Percentiles rank a stretch among this genome's conserved stretches.
These are phyloP conservation scores for Comarum palustre DNA, from an alignment of 306 rosid species.

Conservation along the genomic window DNA sequence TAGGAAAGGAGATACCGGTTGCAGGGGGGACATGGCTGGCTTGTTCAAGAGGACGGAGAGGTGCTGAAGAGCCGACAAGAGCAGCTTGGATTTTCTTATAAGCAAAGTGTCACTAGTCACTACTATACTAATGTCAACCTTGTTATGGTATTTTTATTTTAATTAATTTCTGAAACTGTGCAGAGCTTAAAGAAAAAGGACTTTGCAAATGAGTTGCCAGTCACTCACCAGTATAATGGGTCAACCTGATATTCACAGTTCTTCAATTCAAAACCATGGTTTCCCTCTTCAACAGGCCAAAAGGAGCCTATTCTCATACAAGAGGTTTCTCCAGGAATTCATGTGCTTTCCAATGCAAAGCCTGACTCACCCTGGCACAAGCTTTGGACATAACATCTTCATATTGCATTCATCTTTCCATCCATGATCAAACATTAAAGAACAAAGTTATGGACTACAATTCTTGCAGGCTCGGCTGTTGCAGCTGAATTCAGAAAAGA, in stretches of 20 bases:
- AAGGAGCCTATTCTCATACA: constrained; percentile 38
- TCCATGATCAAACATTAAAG: neutral
- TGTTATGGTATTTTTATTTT: neutral
- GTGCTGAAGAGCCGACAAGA: constrained; percentile 55
- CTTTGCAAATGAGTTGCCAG: constrained; percentile 46
- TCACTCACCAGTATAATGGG: constrained; percentile 50
- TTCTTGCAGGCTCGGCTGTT: constrained; percentile 39
- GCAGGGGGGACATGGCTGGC: constrained; percentile 69
- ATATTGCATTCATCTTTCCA: too few species aligned
- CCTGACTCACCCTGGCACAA: constrained; percentile 59
- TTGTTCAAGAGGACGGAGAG: constrained; percentile 50
- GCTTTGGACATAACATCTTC: constrained; percentile 17
- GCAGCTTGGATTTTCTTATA: constrained; percentile 47
- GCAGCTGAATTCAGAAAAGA: constrained; percentile 37
- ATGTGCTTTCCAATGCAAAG: constrained; percentile 51
- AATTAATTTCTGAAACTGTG: neutral
- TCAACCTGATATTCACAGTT: constrained; percentile 54
- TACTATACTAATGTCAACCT: neutral
- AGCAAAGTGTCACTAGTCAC: constrained; percentile 33
- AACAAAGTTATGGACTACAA: neutral
- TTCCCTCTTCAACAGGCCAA: constrained; percentile 51
- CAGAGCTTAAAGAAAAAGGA: constrained; percentile 49
- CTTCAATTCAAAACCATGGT: constrained; percentile 47
- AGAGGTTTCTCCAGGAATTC: constrained; percentile 55
- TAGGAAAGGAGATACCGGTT: constrained; percentile 54